phyloP scores from a whole-genome alignment of 2,329 filamentous ascomycete genomes.

The Colletotrichum graminicola region DNA sequence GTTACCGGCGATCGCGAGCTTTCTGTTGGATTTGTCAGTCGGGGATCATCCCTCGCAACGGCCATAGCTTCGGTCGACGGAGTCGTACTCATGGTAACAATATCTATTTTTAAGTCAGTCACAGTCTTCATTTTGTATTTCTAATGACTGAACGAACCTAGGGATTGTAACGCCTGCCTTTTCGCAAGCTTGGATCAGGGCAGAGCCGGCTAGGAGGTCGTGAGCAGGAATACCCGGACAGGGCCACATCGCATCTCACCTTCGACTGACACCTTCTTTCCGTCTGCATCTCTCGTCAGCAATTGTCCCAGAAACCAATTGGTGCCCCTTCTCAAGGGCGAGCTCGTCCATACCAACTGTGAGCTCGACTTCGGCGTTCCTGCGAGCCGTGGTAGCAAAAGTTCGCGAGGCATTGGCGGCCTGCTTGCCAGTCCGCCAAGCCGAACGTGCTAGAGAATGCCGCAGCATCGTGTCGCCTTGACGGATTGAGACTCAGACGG shows the following conservation, averaged over 20 bases:
- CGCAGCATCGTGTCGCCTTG: conserved; percentile 76
- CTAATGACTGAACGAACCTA: conserved; percentile 66
- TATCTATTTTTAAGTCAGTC: conserved; percentile 71
- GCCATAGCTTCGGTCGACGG: conserved; percentile 45
- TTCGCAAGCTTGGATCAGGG: conserved; percentile 98
- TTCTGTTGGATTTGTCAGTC: conserved; percentile 70
- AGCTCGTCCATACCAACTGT: conserved; percentile 78
- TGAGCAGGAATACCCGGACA: conserved; percentile 39
- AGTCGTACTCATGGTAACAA: conserved; percentile 94
- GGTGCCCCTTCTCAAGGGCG: conserved; percentile 35
- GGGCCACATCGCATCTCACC: conserved; percentile 63
- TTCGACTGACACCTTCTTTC: conserved; percentile 98
- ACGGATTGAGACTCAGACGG: conserved; percentile 60
- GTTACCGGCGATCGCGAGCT: conserved; percentile 99
- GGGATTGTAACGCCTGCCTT: conserved; percentile 93
- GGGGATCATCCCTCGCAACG: conserved; percentile 40
- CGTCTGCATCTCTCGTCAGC: conserved; percentile 72
- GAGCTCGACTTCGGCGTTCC: conserved; percentile 93
- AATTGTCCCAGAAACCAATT: conserved; percentile 47
- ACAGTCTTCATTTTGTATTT: conserved; percentile 31
- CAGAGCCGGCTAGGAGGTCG: conserved; percentile 81
- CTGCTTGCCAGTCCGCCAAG: conserved; percentile 73
- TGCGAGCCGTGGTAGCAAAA: conserved; percentile 83
- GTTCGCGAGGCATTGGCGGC: conserved; percentile 75
- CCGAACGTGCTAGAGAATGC: conserved; percentile 76